Evolutionary conservation across 2,329 filamentous ascomycete species (phyloP).

Genomic region (Diplodia sapinea): DNA sequence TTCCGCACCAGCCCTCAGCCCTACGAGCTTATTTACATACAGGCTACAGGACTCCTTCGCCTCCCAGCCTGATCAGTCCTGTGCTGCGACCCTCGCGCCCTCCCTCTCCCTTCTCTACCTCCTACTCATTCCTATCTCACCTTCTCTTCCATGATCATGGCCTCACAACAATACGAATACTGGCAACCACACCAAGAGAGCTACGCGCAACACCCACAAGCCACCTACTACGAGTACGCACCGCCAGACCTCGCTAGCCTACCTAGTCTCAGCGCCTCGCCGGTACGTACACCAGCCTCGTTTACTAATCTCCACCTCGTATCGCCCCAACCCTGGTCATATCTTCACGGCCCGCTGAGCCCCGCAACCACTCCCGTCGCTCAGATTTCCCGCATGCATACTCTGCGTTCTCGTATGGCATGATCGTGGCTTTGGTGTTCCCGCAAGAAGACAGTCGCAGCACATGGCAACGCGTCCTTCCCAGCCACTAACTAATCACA

Average conservation of each 20-base stretch:
- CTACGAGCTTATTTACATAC: constrained; percentile 31
- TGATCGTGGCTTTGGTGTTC: constrained; percentile 7
- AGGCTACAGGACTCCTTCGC: not conserved
- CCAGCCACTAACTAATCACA: constrained; percentile 26
- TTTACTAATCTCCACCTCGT: constrained; percentile 21
- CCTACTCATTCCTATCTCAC: not conserved
- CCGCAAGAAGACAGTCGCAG: not conserved
- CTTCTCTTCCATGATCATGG: constrained; percentile 37
- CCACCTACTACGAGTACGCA: constrained; percentile 41
- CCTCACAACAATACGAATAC: constrained; percentile 46
- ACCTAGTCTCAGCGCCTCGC: constrained; percentile 48
- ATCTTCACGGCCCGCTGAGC: constrained; percentile 26
- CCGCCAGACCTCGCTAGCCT: constrained; percentile 46
- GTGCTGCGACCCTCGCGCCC: not conserved
- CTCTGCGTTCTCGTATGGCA: not conserved
- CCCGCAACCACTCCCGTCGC: constrained; percentile 9
- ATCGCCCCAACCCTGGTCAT: constrained; percentile 9
- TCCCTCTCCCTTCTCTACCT: not conserved
- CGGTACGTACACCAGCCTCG: constrained; percentile 39
- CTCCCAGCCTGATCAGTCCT: constrained; percentile 16
- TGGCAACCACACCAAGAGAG: constrained; percentile 45
- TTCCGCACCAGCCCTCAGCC: constrained; percentile 27
- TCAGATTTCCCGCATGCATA: constrained; percentile 1
- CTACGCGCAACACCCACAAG: constrained; percentile 42
- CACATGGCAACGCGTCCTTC: not conserved